These are phyloP conservation scores for Spinacia oleracea DNA, from an alignment of 179 eudicot species.

Conservation along the genomic window DNA sequence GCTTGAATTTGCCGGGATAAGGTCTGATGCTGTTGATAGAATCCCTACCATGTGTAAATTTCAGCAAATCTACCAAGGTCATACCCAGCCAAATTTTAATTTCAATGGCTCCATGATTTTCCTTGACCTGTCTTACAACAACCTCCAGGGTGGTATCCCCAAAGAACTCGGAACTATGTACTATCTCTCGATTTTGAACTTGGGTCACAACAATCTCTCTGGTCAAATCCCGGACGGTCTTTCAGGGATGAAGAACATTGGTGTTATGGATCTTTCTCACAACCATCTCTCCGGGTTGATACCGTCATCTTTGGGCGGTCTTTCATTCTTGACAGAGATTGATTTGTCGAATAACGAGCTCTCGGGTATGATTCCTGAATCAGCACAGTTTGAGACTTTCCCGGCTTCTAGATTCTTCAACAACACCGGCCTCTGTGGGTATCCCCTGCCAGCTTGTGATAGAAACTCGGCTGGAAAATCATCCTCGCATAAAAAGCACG, in stretches of 20 bases:
- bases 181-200: slow-evolving; percentile 62
- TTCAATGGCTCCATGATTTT: slow-evolving; percentile 91
- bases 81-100: slow-evolving; percentile 69
- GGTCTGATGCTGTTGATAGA: slow-evolving; percentile 52
- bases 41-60: slow-evolving; percentile 65
- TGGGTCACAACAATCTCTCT: slow-evolving; percentile 79
- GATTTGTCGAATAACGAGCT: slow-evolving; percentile 78
- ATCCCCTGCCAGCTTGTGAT: slow-evolving; percentile 61
- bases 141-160: slow-evolving; percentile 70
- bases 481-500: slow-evolving; percentile 41
- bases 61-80: slow-evolving; percentile 63
- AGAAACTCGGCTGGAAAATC: slow-evolving; percentile 22
- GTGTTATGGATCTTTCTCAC: slow-evolving; percentile 70
- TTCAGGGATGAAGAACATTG: slow-evolving; percentile 63
- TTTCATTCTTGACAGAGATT: slow-evolving; percentile 58
- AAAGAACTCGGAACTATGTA: slow-evolving; percentile 81
- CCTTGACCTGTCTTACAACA: slow-evolving; percentile 77
- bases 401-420: slow-evolving; percentile 59
- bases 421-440: slow-evolving; percentile 86
- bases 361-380: slow-evolving; percentile 67
- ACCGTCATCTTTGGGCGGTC: slow-evolving; percentile 59
- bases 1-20: slow-evolving; percentile 82
- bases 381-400: slow-evolving; percentile 76
- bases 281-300: slow-evolving; percentile 70
- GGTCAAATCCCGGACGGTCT: slow-evolving; percentile 76